These are phyloP conservation scores for Kwoniella bestiolae DNA, from an alignment of 768 basidiomycete species.

Conservation along the genomic window DNA sequence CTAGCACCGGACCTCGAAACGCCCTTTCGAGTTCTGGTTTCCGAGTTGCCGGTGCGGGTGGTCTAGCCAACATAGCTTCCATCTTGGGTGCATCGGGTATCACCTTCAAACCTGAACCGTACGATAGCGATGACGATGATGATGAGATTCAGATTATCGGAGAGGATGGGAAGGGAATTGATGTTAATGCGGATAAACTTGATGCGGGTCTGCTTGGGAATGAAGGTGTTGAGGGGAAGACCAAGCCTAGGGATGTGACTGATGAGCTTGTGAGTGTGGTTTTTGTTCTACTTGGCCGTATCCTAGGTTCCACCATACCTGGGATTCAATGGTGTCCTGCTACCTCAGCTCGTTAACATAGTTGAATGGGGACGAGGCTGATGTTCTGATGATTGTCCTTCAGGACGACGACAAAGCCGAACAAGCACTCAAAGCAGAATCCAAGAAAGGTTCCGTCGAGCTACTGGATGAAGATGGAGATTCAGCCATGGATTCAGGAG, in stretches of 20 bases:
- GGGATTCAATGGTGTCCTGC: no score
- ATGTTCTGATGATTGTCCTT: background rate
- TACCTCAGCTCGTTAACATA: no score
- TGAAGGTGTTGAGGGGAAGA: conserved; percentile 31
- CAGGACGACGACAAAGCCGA: conserved; percentile 20
- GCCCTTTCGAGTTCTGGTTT: conserved; percentile 48
- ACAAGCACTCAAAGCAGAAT: conserved; percentile 16
- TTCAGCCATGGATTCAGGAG: conserved; percentile 49
- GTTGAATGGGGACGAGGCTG: no score
- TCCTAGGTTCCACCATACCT: no score
- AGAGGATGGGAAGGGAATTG: conserved; percentile 57
- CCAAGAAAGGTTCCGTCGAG: conserved; percentile 36
- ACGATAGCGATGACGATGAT: conserved; percentile 62
- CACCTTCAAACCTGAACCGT: conserved; percentile 67
- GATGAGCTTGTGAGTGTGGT: conserved; percentile 37
- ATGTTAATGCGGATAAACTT: conserved; percentile 21
- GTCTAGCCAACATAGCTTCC: conserved; percentile 63
- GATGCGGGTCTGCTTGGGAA: conserved; percentile 27
- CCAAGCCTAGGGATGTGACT: conserved; percentile 38
- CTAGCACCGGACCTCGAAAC: conserved; percentile 13
- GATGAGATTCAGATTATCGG: conserved; percentile 65
- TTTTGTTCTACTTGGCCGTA: no score
- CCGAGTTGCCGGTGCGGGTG: conserved; percentile 58
- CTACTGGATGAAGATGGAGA: conserved; percentile 52
- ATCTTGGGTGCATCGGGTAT: conserved; percentile 69